phyloP scores from a whole-genome alignment of 163 green algal genomes.

The Prototheca wickerhamii region DNA sequence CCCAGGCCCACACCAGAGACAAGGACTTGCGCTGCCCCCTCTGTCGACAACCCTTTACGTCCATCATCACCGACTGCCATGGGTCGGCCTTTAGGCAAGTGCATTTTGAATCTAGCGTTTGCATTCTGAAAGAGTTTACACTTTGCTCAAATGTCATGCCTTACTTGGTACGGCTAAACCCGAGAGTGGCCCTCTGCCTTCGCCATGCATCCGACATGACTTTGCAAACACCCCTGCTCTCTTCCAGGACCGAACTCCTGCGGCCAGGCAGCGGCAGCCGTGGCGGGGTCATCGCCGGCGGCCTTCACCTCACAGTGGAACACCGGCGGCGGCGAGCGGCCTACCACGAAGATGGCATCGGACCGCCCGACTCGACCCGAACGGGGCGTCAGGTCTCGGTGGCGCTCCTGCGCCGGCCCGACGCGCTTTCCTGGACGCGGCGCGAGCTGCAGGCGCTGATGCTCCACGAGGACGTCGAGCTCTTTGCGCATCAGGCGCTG shows the following conservation, averaged over 20 bases:
- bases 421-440: constrained; percentile 8
- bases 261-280: too few relatives aligned
- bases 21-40: constrained; percentile 12
- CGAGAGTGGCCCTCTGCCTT: neutral
- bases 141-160: too few relatives aligned
- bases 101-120: neutral
- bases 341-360: neutral
- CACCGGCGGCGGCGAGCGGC: constrained; percentile 16
- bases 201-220: neutral
- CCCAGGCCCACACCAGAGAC: neutral
- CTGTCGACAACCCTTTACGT: constrained; percentile 9
- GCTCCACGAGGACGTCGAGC: constrained; percentile 21
- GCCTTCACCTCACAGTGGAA: constrained; percentile 5
- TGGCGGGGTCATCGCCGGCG: neutral
- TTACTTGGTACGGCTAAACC: too few relatives aligned
- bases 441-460: constrained; percentile 32
- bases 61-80: constrained; percentile 18
- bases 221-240: neutral
- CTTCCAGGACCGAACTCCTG: neutral
- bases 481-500: constrained; percentile 22
- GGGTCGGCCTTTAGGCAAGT: constrained; percentile 12
- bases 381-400: too few relatives aligned
- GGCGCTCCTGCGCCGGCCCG: neutral
- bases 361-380: neutral
- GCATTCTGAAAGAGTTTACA: too few relatives aligned